Evolutionary conservation across 345 rosid species (phyloP).

Genomic region (Orychophragmus violaceus): DNA sequence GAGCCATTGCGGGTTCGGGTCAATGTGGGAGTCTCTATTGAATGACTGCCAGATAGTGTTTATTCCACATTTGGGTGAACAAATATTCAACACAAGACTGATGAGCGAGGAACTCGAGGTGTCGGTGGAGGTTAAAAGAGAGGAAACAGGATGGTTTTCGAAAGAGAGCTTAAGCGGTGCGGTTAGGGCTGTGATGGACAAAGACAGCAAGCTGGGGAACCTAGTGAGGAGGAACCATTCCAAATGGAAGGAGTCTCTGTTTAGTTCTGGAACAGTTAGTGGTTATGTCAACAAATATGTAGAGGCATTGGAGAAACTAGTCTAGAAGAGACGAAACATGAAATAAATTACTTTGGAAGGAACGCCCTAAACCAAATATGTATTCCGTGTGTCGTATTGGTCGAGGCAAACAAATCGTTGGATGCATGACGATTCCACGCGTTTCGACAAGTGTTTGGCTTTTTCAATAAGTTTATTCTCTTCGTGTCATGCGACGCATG

Average conservation of each 20-base stretch:
- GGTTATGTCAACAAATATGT: conserved; percentile 39
- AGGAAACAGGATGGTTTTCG: conserved; percentile 50
- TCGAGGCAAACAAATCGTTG: not conserved
- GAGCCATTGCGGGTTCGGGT: conserved; percentile 65
- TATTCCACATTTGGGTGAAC: conserved; percentile 57
- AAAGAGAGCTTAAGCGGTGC: conserved; percentile 40
- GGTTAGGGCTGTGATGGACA: conserved; percentile 46
- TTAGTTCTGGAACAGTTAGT: conserved; percentile 18
- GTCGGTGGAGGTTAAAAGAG: conserved; percentile 52
- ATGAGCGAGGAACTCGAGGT: conserved; percentile 49
- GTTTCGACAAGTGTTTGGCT: not conserved
- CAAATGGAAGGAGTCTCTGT: conserved; percentile 34
- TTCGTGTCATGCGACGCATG: not conserved
- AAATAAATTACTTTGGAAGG: not conserved
- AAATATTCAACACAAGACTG: conserved; percentile 53
- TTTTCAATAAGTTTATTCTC: not conserved
- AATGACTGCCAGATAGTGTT: conserved; percentile 53
- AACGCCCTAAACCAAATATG: not conserved
- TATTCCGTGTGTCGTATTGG: not conserved
- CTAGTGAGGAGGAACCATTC: conserved; percentile 45
- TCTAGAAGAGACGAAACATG: not conserved
- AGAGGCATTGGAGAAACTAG: conserved; percentile 4
- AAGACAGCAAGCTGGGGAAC: conserved; percentile 38
- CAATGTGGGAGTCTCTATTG: conserved; percentile 68
- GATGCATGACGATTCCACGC: not conserved